phyloP scores from a whole-genome alignment of 2,329 filamentous ascomycete genomes.

The Coniochaeta ligniaria region DNA sequence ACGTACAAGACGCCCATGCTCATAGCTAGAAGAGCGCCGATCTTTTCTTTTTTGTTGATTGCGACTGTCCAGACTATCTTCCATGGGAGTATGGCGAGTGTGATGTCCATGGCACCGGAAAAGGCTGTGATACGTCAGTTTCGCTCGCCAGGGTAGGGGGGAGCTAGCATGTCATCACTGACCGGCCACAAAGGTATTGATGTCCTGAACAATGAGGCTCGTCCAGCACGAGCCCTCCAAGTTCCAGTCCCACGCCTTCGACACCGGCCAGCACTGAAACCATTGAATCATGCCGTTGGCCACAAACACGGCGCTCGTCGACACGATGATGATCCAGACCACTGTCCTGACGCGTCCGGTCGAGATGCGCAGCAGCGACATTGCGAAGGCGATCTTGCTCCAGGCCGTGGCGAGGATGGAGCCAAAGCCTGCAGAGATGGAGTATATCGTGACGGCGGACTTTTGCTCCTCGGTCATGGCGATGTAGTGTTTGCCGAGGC shows the following conservation, averaged over 20 bases:
- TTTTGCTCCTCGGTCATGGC: background rate
- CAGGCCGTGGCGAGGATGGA: constrained; percentile 17
- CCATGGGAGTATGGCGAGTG: background rate
- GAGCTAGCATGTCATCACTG: background rate
- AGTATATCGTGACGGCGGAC: background rate
- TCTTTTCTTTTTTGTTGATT: background rate
- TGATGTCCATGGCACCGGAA: background rate
- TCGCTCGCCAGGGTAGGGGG: background rate
- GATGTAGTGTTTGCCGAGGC: background rate
- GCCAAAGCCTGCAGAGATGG: constrained; percentile 4
- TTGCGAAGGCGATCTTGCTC: constrained; percentile 20
- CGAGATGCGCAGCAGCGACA: constrained; percentile 15
- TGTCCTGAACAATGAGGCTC: background rate
- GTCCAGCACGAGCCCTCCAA: constrained; percentile 2
- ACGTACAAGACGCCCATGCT: constrained; percentile 37
- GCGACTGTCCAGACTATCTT: background rate
- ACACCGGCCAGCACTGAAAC: constrained; percentile 2
- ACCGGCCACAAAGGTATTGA: constrained; percentile 1
- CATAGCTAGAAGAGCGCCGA: background rate
- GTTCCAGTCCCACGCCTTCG: constrained; percentile 1
- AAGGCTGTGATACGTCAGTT: background rate
- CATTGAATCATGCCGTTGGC: constrained; percentile 5
- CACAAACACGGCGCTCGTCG: constrained; percentile 7
- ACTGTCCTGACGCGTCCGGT: constrained; percentile 7
- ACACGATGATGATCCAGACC: constrained; percentile 14